Conservation (phyloP, 2,329 filamentous ascomycete genomes). For the Fusarium caatingaense region DNA sequence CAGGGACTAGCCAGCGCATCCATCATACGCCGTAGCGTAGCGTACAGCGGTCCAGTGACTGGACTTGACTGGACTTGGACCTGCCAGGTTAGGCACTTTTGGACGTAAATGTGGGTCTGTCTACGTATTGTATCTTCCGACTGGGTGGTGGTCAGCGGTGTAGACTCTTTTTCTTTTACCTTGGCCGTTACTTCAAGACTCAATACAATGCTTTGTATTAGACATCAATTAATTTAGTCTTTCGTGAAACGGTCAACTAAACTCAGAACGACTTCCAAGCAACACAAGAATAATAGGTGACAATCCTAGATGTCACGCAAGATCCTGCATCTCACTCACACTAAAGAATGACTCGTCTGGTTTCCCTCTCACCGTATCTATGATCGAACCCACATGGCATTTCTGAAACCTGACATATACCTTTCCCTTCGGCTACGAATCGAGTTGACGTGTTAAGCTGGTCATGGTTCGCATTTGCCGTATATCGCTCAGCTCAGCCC, state of each 20-base stretch:
- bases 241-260: not conserved
- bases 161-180: not conserved
- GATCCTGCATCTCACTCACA: not conserved
- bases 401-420: slow-evolving; percentile 2
- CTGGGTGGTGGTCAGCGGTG: slow-evolving; percentile 21
- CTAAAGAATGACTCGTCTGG: slow-evolving; percentile 8
- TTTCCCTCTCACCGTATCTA: slow-evolving; percentile 24
- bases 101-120: slow-evolving; percentile 3
- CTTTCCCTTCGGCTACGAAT: slow-evolving; percentile 10
- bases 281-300: not conserved
- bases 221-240: not conserved
- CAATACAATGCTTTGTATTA: slow-evolving; percentile 14
- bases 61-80: slow-evolving; percentile 7
- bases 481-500: not conserved
- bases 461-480: slow-evolving; percentile 5
- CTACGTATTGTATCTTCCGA: slow-evolving; percentile 12
- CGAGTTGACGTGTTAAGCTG: slow-evolving; percentile 6
- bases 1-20: slow-evolving; percentile 26
- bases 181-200: not conserved
- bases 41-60: slow-evolving; percentile 1
- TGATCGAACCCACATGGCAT: slow-evolving; percentile 19
- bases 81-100: slow-evolving; percentile 28
- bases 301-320: not conserved
- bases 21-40: slow-evolving; percentile 18
- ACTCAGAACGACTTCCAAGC: not conserved